A percentile compares a stretch with the other conserved stretches of the same genome.
Evolutionary conservation across 2,329 filamentous ascomycete genomes (phyloP).

Genomic region (Pleoardoris graminearum): DNA sequence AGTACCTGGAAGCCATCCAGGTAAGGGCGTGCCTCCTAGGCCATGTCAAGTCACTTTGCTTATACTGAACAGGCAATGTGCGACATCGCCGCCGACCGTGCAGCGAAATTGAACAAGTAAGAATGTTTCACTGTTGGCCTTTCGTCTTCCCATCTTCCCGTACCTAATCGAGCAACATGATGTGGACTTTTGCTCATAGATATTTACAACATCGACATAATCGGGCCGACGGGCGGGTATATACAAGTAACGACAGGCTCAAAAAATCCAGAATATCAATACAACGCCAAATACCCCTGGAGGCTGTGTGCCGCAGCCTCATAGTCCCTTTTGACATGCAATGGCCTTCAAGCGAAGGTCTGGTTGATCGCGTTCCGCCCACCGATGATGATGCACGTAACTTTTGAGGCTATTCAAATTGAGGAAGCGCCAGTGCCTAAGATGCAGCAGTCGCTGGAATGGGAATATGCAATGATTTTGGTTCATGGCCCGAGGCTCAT

Average conservation of each 20-base stretch:
- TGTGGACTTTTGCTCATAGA: neutral
- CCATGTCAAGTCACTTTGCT: neutral
- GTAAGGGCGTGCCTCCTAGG: constrained; percentile 51
- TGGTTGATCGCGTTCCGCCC: neutral
- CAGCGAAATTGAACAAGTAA: constrained; percentile 56
- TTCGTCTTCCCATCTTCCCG: neutral
- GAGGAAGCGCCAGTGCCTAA: neutral
- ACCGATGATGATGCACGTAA: neutral
- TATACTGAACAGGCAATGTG: constrained; percentile 72
- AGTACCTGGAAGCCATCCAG: constrained; percentile 74
- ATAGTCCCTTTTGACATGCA: neutral
- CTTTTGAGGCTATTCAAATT: neutral
- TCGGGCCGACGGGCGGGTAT: neutral
- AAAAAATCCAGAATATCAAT: neutral
- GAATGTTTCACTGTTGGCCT: neutral
- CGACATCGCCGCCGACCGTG: constrained; percentile 82
- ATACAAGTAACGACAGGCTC: constrained; percentile 6
- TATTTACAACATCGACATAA: neutral
- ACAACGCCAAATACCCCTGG: neutral
- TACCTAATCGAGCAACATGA: neutral
- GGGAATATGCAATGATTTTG: neutral
- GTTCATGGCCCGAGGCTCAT: constrained; percentile 15
- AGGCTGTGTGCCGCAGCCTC: neutral
- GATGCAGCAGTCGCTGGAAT: neutral
- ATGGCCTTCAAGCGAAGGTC: neutral